Evolutionary conservation across 1,284 basidiomycete genomes (phyloP).

Genomic region (Testicularia cyperi): DNA sequence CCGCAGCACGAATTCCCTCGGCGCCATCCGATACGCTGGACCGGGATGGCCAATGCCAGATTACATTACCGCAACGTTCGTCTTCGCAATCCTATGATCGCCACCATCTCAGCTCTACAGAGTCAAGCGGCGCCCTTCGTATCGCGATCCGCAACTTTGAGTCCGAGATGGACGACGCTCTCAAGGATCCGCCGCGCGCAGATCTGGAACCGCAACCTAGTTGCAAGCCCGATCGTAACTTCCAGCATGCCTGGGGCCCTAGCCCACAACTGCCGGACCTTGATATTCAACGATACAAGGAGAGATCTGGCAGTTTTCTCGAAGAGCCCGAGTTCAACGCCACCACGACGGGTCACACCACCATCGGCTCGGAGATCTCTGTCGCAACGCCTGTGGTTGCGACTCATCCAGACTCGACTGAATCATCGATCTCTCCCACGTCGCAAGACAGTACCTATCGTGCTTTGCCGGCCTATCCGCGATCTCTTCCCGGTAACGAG

Average conservation of each 20-base stretch:
- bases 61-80: slow-evolving; percentile 25
- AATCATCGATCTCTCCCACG: no score
- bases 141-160: slow-evolving; percentile 39
- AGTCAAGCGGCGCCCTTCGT: slow-evolving; percentile 21
- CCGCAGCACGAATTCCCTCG: slow-evolving; percentile 18
- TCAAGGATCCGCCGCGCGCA: slow-evolving; percentile 25
- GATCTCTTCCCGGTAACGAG: no score
- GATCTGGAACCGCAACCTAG: slow-evolving; percentile 21
- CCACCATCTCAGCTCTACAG: slow-evolving; percentile 14
- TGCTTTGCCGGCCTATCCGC: no score
- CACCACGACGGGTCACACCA: no score
- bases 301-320: slow-evolving; percentile 40
- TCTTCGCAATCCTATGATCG: slow-evolving; percentile 27
- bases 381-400: no score
- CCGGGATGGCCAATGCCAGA: slow-evolving; percentile 3
- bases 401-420: no score
- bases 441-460: no score
- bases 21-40: slow-evolving; percentile 22
- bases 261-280: slow-evolving; percentile 40
- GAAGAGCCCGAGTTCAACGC: slow-evolving; percentile 28
- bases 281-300: slow-evolving; percentile 20
- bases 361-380: no score
- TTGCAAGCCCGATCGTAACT: slow-evolving; percentile 1
- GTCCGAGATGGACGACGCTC: slow-evolving; percentile 42
- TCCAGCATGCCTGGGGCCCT: slow-evolving; percentile 34